phyloP scores from a whole-genome alignment of 345 rosid species.

The Eucalyptus tenuipes region DNA sequence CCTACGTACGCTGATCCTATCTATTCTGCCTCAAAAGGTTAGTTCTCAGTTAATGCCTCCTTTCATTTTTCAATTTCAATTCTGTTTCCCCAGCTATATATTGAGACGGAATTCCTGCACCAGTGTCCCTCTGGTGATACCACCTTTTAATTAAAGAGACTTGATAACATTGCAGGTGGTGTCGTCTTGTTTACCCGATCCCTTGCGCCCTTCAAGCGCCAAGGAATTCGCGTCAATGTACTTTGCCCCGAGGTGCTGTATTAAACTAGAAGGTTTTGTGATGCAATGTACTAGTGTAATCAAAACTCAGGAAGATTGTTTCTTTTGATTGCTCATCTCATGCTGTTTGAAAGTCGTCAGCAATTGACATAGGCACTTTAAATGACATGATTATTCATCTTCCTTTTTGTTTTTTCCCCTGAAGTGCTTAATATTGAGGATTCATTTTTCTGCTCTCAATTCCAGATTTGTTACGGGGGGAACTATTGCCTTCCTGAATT shows the following conservation, averaged over 20 bases:
- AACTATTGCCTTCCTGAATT: background rate
- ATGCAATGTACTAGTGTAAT: background rate
- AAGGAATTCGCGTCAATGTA: constrained; percentile 80
- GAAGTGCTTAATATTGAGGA: background rate
- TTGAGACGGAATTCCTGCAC: background rate
- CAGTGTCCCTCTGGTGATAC: background rate
- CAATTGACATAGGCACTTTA: background rate
- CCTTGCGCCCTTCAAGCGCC: constrained; percentile 33
- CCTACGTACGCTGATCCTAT: constrained; percentile 56
- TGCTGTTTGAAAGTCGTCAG: background rate
- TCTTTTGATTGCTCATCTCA: background rate
- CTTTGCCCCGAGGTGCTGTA: constrained; percentile 86
- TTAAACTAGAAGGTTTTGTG: background rate
- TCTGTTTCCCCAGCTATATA: background rate
- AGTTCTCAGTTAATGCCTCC: background rate
- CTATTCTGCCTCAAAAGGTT: constrained; percentile 79
- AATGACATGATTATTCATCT: background rate
- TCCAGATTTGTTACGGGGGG: background rate
- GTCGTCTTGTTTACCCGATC: constrained; percentile 85
- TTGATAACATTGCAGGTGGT: constrained; percentile 31
- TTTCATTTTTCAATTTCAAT: background rate
- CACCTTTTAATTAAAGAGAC: background rate
- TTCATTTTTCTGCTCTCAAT: background rate
- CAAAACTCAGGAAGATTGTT: background rate
- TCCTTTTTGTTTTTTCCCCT: background rate